A percentile compares a stretch with the other conserved stretches of the same genome.
phyloP scores from a whole-genome alignment of 2,329 filamentous ascomycete genomes.

The Cercospora nicotianae region DNA sequence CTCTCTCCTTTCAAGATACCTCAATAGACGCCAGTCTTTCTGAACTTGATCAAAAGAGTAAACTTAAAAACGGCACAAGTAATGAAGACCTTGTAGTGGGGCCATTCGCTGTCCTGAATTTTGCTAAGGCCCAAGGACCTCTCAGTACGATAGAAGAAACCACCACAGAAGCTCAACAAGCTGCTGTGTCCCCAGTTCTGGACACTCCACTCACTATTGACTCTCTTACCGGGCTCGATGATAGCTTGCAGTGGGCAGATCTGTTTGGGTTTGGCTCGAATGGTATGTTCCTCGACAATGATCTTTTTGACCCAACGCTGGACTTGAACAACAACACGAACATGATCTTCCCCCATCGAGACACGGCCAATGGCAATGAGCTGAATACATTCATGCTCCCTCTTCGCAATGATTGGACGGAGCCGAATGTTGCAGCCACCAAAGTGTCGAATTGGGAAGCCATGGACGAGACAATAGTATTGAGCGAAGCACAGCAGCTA shows the following conservation, averaged over 20 bases:
- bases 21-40: conserved; percentile 12
- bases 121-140: not conserved
- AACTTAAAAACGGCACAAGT: not conserved
- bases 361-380: not conserved
- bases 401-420: not conserved
- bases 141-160: not conserved
- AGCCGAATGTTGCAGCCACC: not conserved
- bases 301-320: conserved; percentile 10
- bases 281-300: conserved; percentile 9
- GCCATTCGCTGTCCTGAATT: conserved; percentile 14
- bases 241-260: conserved; percentile 17
- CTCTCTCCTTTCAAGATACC: not conserved
- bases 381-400: not conserved
- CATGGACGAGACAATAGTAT: not conserved
- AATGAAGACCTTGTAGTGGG: conserved; percentile 9
- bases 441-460: not conserved
- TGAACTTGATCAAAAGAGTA: conserved; percentile 14
- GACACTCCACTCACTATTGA: conserved; percentile 12
- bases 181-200: not conserved
- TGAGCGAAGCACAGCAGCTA: conserved; percentile 11
- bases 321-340: conserved; percentile 5
- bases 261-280: conserved; percentile 14
- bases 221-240: conserved; percentile 11
- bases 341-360: not conserved
- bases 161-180: not conserved